Conservation (phyloP, 116 monocot genomes). For the Zostera marina region DNA sequence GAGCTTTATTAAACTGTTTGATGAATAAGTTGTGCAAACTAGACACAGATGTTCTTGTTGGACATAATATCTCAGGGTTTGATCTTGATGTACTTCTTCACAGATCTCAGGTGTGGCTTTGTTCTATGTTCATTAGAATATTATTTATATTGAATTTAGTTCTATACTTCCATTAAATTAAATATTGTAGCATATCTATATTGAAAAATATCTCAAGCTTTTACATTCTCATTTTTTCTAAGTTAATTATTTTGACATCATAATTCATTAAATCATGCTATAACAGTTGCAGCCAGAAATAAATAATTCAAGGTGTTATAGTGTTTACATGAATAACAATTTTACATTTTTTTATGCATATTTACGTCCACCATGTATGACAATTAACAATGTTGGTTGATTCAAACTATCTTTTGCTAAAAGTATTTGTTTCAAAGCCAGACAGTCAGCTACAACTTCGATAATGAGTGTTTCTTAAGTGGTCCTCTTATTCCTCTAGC, state of each 20-base stretch:
- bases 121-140: not conserved
- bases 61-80: conserved; percentile 97
- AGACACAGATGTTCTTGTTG: conserved; percentile 88
- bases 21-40: conserved; percentile 90
- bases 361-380: no score
- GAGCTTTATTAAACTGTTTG: conserved; percentile 83
- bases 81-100: conserved; percentile 97
- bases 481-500: no score
- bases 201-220: not conserved
- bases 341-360: no score
- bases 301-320: no score
- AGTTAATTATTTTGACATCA: not conserved
- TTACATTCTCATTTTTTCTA: not conserved
- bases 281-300: no score
- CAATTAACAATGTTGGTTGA: no score
- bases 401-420: no score
- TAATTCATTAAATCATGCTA: no score
- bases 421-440: no score
- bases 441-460: no score
- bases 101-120: conserved; percentile 68
- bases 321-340: no score
- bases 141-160: not conserved
- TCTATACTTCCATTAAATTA: not conserved
- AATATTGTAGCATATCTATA: not conserved
- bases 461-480: no score